Base-by-base conservation (phyloP, 2,329 filamentous ascomycete genomes). In the Fusarium piperis region DNA sequence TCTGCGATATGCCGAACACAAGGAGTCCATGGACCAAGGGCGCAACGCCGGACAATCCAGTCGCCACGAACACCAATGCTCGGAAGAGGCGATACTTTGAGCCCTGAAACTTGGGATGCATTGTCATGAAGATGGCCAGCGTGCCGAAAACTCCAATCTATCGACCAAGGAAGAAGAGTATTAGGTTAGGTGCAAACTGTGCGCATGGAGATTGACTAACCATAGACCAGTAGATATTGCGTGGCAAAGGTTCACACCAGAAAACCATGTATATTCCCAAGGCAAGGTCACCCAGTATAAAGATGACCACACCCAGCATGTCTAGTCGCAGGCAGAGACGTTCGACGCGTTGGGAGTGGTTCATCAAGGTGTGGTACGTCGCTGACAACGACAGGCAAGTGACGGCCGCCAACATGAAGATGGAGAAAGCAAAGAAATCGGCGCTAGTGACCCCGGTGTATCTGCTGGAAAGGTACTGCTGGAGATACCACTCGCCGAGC, bases 21-120 rank as follows among this genome's bases (percentile, higher is more conserved):
- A 62, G 32, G 53, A 79, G 77, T 0, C 79, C 81, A 64, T 83
- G 81, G n/a, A 78, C 75, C n/a, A 83, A 78, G 7, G 81, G 81
- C 12, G 76, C 79, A 26, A 83, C 61, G 6, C 76, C 79, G 4
- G 80, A 82, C 36, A 28, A 56, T 13, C 80, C 81, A 8, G 80
- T 82, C 28, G 74, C 76, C 18, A 83, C 76, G 44, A 83, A 82
- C 5, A 76, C 78, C 18, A 77, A 64, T 32, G 80, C 68, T 46
- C 82, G 79, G 15, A 83, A 15, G 41, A 13, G 12, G 41, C 41
- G 41, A 26, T 46, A 46, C 20, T 26, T 46, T 12, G 12, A 3
- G 18, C 41, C 12, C 11, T 46, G 41, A 20, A 46, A 3, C 41
- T 46, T 46, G 20, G 41, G 41, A 46, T 46, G 41, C 11, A 46